These are phyloP conservation scores for Mycena albidolilacea DNA, from an alignment of 768 basidiomycete genomes.

Conservation along the genomic window DNA sequence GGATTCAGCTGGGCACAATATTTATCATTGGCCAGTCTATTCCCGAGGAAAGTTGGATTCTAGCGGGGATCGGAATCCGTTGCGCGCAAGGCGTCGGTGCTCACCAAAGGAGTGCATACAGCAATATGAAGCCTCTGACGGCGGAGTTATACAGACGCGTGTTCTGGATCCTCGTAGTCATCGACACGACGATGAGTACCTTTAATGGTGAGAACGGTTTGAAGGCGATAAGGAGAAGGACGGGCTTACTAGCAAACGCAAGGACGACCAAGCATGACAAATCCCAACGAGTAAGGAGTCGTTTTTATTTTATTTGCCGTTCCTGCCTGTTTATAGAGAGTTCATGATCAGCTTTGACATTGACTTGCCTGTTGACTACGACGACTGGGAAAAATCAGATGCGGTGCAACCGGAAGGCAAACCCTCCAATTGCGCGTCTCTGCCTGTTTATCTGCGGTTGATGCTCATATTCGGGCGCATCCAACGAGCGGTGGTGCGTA, in stretches of 20 bases:
- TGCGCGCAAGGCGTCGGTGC: constrained; percentile 73
- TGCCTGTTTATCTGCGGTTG: constrained; percentile 13
- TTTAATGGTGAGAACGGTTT: constrained; percentile 60
- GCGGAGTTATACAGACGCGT: constrained; percentile 74
- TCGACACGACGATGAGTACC: constrained; percentile 54
- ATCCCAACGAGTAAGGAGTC: constrained; percentile 74
- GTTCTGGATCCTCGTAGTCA: constrained; percentile 60
- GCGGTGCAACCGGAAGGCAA: constrained; percentile 70
- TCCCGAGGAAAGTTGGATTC: constrained; percentile 68
- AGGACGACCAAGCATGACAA: constrained; percentile 75
- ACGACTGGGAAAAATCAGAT: constrained; percentile 63
- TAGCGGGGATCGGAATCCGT: constrained; percentile 72
- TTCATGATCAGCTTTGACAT: constrained; percentile 67
- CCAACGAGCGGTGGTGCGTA: constrained; percentile 27
- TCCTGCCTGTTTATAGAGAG: constrained; percentile 11
- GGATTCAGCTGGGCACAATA: constrained; percentile 45
- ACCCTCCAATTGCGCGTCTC: constrained; percentile 53
- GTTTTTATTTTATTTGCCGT: not conserved
- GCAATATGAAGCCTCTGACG: constrained; percentile 52
- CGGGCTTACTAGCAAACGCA: too few species aligned
- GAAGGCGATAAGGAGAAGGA: too few species aligned
- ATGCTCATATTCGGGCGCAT: constrained; percentile 28
- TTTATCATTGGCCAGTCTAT: constrained; percentile 51
- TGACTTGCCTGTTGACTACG: constrained; percentile 72
- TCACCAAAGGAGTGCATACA: constrained; percentile 61